Evolutionary conservation across 2,329 filamentous ascomycete species (phyloP).

Genomic region (Diaporthe sp.): DNA sequence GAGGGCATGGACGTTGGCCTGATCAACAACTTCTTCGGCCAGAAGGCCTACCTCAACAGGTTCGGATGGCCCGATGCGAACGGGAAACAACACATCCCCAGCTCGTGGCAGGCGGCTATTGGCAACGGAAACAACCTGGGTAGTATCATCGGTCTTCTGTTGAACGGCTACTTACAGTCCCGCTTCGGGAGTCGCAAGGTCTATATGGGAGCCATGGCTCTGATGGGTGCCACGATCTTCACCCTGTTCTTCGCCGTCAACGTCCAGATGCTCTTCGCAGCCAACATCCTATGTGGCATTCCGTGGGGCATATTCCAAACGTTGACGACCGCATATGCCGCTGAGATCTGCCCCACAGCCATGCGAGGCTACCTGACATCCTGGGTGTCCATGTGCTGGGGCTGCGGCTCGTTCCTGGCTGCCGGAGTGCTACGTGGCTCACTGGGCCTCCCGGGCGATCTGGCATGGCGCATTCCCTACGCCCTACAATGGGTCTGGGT

Average conservation of each 20-base stretch:
- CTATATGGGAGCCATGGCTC: slow-evolving; percentile 48
- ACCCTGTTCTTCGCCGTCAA: slow-evolving; percentile 51
- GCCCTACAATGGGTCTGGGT: slow-evolving; percentile 58
- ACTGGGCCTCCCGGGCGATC: slow-evolving; percentile 48
- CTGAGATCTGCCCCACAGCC: slow-evolving; percentile 47
- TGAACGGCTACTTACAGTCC: slow-evolving; percentile 56
- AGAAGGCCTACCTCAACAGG: slow-evolving; percentile 44
- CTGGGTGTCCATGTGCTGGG: slow-evolving; percentile 30
- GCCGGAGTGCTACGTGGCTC: slow-evolving; percentile 51
- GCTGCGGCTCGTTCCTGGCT: slow-evolving; percentile 53
- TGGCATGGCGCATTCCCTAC: slow-evolving; percentile 53
- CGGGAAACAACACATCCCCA: slow-evolving; percentile 49
- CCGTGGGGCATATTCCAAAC: slow-evolving; percentile 50
- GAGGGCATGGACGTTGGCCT: slow-evolving; percentile 50
- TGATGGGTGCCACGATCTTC: slow-evolving; percentile 51
- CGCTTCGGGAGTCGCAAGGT: slow-evolving; percentile 50
- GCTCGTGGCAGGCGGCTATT: slow-evolving; percentile 55
- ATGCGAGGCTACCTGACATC: slow-evolving; percentile 50
- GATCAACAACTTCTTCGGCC: slow-evolving; percentile 50
- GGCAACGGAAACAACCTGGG: slow-evolving; percentile 45
- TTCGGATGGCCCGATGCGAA: slow-evolving; percentile 51
- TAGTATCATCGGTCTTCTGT: slow-evolving; percentile 55
- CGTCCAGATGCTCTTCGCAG: slow-evolving; percentile 47
- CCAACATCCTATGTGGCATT: slow-evolving; percentile 51
- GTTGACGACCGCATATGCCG: slow-evolving; percentile 51